Percentiles rank a stretch among this genome's conserved stretches.
These are phyloP conservation scores for Alternaria atra DNA, from an alignment of 2,329 filamentous ascomycete species.

Conservation along the genomic window DNA sequence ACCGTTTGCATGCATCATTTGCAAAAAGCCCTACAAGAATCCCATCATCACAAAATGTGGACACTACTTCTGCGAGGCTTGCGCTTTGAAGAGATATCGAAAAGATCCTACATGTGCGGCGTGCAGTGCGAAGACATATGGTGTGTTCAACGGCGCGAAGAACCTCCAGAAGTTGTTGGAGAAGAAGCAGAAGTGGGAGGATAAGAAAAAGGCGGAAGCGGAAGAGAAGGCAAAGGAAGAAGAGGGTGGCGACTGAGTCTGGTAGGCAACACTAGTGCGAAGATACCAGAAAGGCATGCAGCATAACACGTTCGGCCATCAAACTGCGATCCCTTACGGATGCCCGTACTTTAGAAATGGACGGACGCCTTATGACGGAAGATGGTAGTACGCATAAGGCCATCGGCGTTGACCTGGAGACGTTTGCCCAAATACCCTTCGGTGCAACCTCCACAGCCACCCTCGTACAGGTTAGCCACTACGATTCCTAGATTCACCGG, in stretches of 20 bases:
- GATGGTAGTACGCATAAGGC: not conserved
- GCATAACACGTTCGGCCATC: not conserved
- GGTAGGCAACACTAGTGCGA: not conserved
- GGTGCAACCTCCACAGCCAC: not conserved
- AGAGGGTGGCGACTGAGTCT: conserved; percentile 27
- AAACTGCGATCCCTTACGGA: not conserved
- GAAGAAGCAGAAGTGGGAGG: conserved; percentile 70
- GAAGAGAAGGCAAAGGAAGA: conserved; percentile 54
- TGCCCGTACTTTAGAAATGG: not conserved
- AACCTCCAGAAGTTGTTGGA: conserved; percentile 82
- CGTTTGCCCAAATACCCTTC: not conserved
- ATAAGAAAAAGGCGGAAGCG: conserved; percentile 65
- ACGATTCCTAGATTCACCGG: not conserved
- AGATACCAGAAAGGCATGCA: not conserved
- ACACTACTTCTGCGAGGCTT: conserved; percentile 95
- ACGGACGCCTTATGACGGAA: not conserved
- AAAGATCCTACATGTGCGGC: conserved; percentile 87
- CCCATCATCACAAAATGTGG: conserved; percentile 90
- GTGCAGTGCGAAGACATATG: conserved; percentile 84
- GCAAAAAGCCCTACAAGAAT: conserved; percentile 77
- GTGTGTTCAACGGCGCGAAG: conserved; percentile 89
- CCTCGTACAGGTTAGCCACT: not conserved
- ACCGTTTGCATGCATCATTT: conserved; percentile 89
- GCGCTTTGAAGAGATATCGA: conserved; percentile 84
- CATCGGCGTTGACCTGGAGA: not conserved